These are phyloP conservation scores for Fraxinus anomala DNA, from an alignment of 257 asterid species.

Conservation along the genomic window DNA sequence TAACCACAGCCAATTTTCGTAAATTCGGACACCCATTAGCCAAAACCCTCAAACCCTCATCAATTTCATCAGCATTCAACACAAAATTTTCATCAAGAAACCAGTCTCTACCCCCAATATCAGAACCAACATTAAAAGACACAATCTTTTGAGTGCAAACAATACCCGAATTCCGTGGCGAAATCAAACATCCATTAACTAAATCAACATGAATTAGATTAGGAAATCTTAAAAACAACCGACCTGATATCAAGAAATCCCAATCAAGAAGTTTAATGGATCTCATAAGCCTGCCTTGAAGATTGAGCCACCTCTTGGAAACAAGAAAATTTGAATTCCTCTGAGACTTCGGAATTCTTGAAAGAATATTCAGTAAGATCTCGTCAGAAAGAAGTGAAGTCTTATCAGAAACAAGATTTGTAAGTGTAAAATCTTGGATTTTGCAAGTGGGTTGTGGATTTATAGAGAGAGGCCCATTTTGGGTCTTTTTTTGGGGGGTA, in stretches of 20 bases:
- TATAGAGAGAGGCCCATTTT: background rate
- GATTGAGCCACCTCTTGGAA: constrained; percentile 76
- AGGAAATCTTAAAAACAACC: constrained; percentile 72
- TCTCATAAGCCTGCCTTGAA: constrained; percentile 79
- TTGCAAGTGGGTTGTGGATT: constrained; percentile 31
- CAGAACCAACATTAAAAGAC: constrained; percentile 45
- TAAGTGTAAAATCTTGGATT: constrained; percentile 40
- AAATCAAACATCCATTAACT: constrained; percentile 47
- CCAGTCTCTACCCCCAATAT: constrained; percentile 44
- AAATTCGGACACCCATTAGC: constrained; percentile 64
- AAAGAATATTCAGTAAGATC: constrained; percentile 60
- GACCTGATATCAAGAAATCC: constrained; percentile 71
- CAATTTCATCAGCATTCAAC: constrained; percentile 50
- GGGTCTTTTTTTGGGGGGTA: constrained; percentile 26
- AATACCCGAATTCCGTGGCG: constrained; percentile 50
- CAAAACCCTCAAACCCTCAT: constrained; percentile 51
- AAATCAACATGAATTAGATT: constrained; percentile 68
- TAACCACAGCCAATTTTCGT: constrained; percentile 50
- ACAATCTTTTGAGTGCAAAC: constrained; percentile 41
- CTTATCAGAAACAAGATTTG: constrained; percentile 51
- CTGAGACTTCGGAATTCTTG: constrained; percentile 61
- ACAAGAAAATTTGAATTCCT: constrained; percentile 60
- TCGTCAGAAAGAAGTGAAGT: constrained; percentile 73
- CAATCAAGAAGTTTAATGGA: constrained; percentile 76
- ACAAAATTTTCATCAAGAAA: constrained; percentile 41